phyloP scores from a whole-genome alignment of 306 rosid genomes.

The Sicyos baderoa region DNA sequence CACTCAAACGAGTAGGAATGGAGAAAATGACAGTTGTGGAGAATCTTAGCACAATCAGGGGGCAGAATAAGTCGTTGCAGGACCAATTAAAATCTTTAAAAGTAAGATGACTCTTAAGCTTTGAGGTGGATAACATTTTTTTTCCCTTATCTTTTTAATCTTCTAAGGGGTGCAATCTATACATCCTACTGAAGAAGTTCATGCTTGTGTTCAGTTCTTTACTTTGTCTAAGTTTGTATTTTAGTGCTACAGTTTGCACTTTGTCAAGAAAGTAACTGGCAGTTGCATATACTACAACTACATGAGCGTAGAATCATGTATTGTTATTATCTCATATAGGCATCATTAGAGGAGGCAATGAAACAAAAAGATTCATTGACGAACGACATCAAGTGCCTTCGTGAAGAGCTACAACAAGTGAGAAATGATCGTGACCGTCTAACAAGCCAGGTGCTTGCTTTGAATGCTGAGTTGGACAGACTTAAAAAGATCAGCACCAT shows the following conservation, averaged over 20 bases:
- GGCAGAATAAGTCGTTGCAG: conserved; percentile 67
- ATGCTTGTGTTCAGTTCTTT: not conserved
- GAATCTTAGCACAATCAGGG: conserved; percentile 62
- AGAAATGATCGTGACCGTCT: conserved; percentile 78
- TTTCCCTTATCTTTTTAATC: no score
- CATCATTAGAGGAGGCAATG: conserved; percentile 48
- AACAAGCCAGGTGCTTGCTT: conserved; percentile 37
- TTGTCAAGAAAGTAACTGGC: not conserved
- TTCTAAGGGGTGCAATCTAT: not conserved
- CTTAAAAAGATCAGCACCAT: conserved; percentile 36
- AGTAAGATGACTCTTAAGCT: conserved; percentile 32
- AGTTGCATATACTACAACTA: no score
- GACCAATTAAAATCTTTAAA: conserved; percentile 56
- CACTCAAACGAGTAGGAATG: conserved; percentile 57
- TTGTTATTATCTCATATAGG: conserved; percentile 29
- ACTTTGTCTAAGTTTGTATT: not conserved
- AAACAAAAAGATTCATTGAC: conserved; percentile 46
- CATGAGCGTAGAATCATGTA: not conserved
- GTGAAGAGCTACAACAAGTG: conserved; percentile 61
- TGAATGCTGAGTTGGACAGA: conserved; percentile 45
- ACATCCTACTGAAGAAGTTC: not conserved
- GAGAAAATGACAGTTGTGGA: conserved; percentile 77
- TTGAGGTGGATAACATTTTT: not conserved
- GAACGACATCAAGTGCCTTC: conserved; percentile 56
- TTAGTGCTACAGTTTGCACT: not conserved